Percentiles rank a stretch among this genome's conserved stretches.
phyloP scores from a whole-genome alignment of 2,329 filamentous ascomycete species.

The Aspergillus arachidicola region DNA sequence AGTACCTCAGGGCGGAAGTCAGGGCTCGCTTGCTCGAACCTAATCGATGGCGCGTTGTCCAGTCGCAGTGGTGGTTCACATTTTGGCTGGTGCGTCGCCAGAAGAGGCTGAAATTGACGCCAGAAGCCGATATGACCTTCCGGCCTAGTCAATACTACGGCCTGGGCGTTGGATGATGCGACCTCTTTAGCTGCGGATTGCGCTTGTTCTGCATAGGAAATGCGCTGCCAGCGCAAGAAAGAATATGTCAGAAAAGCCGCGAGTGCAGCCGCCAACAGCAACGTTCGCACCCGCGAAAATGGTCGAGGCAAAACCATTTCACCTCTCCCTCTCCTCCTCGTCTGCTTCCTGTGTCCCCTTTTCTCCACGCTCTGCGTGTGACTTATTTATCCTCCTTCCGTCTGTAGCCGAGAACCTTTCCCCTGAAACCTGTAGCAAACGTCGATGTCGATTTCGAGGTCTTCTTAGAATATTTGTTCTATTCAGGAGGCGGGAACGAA shows the following conservation, averaged over 20 bases:
- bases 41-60: conserved; percentile 27
- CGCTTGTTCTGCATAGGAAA: not conserved
- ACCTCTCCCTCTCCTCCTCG: not conserved
- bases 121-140: conserved; percentile 36
- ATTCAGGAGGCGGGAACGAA: not conserved
- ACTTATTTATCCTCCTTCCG: not conserved
- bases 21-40: conserved; percentile 31
- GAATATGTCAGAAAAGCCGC: conserved; percentile 19
- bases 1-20: conserved; percentile 35
- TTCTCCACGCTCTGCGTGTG: not conserved
- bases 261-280: conserved; percentile 22
- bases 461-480: not conserved
- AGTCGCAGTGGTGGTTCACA: conserved; percentile 31
- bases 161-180: not conserved
- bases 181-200: not conserved
- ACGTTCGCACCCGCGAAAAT: conserved; percentile 19
- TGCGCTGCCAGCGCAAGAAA: conserved; percentile 16
- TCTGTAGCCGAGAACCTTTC: not conserved
- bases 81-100: conserved; percentile 35
- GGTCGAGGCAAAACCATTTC: conserved; percentile 21
- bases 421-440: not conserved
- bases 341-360: not conserved
- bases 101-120: conserved; percentile 34
- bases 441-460: not conserved
- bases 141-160: conserved; percentile 7